A percentile compares a stretch with the other conserved stretches of the same genome.
These are phyloP conservation scores for Hura crepitans DNA, from an alignment of 441 rosid species.

Conservation along the genomic window DNA sequence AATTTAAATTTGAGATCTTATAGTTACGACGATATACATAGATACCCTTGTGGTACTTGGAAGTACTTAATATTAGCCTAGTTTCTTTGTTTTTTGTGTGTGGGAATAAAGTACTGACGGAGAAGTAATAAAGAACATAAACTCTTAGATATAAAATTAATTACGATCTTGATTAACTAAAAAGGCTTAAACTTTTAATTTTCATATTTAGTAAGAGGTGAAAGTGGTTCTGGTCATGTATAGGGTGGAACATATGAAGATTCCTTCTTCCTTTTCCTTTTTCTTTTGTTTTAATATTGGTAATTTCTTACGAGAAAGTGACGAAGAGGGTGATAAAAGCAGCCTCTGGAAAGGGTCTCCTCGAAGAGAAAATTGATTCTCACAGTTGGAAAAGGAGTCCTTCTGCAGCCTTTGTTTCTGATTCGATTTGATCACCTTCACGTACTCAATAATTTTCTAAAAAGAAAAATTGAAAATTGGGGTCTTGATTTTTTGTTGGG, in stretches of 20 bases:
- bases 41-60: no score
- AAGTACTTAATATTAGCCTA: no score
- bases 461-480: no score
- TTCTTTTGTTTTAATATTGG: background rate
- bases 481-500: no score
- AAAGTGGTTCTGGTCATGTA: conserved; percentile 10
- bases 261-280: conserved; percentile 23
- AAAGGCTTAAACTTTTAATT: background rate
- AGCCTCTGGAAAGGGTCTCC: conserved; percentile 31
- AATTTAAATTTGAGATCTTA: no score
- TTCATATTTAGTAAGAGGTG: conserved; percentile 1
- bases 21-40: no score
- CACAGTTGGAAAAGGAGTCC: conserved; percentile 34
- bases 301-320: conserved; percentile 30
- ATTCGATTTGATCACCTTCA: conserved; percentile 5
- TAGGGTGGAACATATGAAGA: conserved; percentile 30
- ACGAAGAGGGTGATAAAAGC: conserved; percentile 30
- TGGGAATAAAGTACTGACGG: background rate
- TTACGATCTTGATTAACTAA: conserved; percentile 13
- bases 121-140: background rate
- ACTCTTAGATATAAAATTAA: background rate
- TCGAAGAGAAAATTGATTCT: conserved; percentile 36
- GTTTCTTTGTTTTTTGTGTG: no score
- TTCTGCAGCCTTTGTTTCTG: conserved; percentile 45
- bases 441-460: no score